Conservation (phyloP, 2,329 filamentous ascomycete species). For the Fusarium transvaalense region DNA sequence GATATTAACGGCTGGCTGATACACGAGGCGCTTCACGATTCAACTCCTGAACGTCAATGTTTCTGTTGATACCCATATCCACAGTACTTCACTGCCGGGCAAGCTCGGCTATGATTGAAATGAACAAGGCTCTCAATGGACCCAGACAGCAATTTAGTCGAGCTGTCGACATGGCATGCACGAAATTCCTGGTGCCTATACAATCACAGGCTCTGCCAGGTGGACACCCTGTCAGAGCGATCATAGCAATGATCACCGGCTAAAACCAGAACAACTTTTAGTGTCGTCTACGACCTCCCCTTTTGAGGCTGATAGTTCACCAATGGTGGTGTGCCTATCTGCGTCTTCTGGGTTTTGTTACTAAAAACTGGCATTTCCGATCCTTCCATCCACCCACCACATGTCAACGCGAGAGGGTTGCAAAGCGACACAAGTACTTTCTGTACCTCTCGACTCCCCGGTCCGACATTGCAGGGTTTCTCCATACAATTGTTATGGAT, state of each 20-base stretch:
- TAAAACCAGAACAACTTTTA: slow-evolving; percentile 30
- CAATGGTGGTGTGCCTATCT: slow-evolving; percentile 21
- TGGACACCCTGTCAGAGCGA: slow-evolving; percentile 27
- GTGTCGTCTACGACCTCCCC: slow-evolving; percentile 32
- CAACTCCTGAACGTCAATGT: slow-evolving; percentile 12
- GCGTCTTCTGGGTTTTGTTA: slow-evolving; percentile 11
- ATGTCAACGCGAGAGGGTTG: slow-evolving; percentile 17
- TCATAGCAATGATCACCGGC: slow-evolving; percentile 27
- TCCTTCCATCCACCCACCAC: slow-evolving; percentile 27
- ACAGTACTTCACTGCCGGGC: slow-evolving; percentile 8
- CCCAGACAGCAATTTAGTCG: slow-evolving; percentile 12
- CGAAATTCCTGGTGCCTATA: slow-evolving; percentile 36
- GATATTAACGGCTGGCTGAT: slow-evolving; percentile 35
- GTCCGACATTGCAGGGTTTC: slow-evolving; percentile 42
- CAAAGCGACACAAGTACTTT: slow-evolving; percentile 21
- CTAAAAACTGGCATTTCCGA: slow-evolving; percentile 31
- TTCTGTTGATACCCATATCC: slow-evolving; percentile 15
- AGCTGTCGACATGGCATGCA: slow-evolving; percentile 30
- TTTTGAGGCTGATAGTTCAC: slow-evolving; percentile 40
- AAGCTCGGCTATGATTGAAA: slow-evolving; percentile 18
- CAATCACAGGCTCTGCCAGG: slow-evolving; percentile 13
- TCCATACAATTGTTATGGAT: slow-evolving; percentile 43
- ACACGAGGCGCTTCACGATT: slow-evolving; percentile 33
- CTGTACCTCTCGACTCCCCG: slow-evolving; percentile 27
- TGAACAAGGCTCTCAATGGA: slow-evolving; percentile 17